Evolutionary conservation across 2,329 filamentous ascomycete genomes (phyloP).

Genomic region (Penicillium olsonii): DNA sequence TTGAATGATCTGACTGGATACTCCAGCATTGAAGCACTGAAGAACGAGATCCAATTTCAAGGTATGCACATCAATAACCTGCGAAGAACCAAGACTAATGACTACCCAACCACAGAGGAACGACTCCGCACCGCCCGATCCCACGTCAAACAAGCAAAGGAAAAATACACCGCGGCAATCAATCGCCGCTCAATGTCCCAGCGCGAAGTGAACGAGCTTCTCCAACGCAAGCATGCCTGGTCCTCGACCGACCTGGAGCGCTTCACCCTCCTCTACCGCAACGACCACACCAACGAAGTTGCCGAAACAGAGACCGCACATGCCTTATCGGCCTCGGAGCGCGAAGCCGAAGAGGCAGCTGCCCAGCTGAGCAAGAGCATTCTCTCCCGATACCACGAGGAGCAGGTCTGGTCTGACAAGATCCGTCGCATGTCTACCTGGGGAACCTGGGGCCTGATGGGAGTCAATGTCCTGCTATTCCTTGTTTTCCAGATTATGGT

Average conservation of each 20-base stretch:
- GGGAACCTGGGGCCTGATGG: conserved; percentile 98
- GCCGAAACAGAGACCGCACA: conserved; percentile 73
- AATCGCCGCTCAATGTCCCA: conserved; percentile 82
- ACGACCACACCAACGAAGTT: conserved; percentile 90
- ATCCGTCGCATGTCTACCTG: conserved; percentile 95
- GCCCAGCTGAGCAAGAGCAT: conserved; percentile 78
- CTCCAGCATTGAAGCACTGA: conserved; percentile 83
- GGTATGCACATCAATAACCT: conserved; percentile 41
- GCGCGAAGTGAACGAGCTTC: conserved; percentile 89
- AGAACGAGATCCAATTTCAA: conserved; percentile 71
- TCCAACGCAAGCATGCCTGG: conserved; percentile 95
- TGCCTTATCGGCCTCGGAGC: conserved; percentile 72
- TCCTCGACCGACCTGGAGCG: conserved; percentile 82
- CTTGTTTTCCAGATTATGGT: conserved; percentile 83
- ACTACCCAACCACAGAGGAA: conserved; percentile 47
- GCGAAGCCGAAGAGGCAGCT: conserved; percentile 74
- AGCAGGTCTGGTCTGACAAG: conserved; percentile 98
- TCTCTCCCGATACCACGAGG: conserved; percentile 91
- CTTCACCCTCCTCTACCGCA: conserved; percentile 89
- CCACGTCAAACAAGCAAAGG: conserved; percentile 70
- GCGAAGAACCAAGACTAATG: conserved; percentile 3
- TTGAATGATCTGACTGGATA: conserved; percentile 96
- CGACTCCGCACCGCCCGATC: conserved; percentile 58
- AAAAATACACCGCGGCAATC: conserved; percentile 79
- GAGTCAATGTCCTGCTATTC: conserved; percentile 88